Evolutionary conservation across 2,329 filamentous ascomycete genomes (phyloP).

Genomic region (Xylaria polymorpha): DNA sequence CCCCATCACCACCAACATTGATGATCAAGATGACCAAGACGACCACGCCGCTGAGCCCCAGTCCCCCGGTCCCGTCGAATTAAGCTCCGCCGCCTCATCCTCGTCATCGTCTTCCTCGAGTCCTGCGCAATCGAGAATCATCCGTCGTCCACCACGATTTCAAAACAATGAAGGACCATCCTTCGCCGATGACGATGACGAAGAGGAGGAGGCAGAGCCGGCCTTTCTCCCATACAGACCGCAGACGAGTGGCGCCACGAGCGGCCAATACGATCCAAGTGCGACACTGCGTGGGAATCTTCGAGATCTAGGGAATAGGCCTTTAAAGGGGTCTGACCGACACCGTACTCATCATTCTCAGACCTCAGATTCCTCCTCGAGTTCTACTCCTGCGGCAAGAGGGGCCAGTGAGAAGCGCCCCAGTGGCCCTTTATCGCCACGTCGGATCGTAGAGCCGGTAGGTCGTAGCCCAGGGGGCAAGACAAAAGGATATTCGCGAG

Average conservation of each 20-base stretch:
- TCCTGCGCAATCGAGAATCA: slow-evolving; percentile 69
- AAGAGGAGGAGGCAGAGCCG: slow-evolving; percentile 63
- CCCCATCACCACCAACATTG: slow-evolving; percentile 52
- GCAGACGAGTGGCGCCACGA: slow-evolving; percentile 15
- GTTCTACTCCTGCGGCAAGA: slow-evolving; percentile 58
- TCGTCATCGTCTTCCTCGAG: slow-evolving; percentile 58
- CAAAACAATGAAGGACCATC: slow-evolving; percentile 53
- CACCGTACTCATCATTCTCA: slow-evolving; percentile 60
- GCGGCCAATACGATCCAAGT: slow-evolving; percentile 57
- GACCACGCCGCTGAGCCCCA: slow-evolving; percentile 53
- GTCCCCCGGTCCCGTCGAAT: slow-evolving; percentile 59
- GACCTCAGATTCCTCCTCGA: slow-evolving; percentile 72
- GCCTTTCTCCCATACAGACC: slow-evolving; percentile 64
- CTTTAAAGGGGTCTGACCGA: slow-evolving; percentile 47
- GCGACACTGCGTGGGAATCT: slow-evolving; percentile 64
- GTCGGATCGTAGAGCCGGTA: slow-evolving; percentile 68
- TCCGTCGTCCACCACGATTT: slow-evolving; percentile 68
- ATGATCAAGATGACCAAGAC: slow-evolving; percentile 50
- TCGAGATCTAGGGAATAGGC: slow-evolving; percentile 51
- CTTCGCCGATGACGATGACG: slow-evolving; percentile 64
- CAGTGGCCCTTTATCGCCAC: slow-evolving; percentile 66
- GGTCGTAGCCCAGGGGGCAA: slow-evolving; percentile 65
- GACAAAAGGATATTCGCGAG: slow-evolving; percentile 63
- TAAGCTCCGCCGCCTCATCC: slow-evolving; percentile 48
- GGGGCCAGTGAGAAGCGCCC: slow-evolving; percentile 51